Percentiles rank a stretch among this genome's conserved stretches.
Evolutionary conservation across 768 basidiomycete genomes (phyloP).

Genomic region (Fibroporia radiculosa): DNA sequence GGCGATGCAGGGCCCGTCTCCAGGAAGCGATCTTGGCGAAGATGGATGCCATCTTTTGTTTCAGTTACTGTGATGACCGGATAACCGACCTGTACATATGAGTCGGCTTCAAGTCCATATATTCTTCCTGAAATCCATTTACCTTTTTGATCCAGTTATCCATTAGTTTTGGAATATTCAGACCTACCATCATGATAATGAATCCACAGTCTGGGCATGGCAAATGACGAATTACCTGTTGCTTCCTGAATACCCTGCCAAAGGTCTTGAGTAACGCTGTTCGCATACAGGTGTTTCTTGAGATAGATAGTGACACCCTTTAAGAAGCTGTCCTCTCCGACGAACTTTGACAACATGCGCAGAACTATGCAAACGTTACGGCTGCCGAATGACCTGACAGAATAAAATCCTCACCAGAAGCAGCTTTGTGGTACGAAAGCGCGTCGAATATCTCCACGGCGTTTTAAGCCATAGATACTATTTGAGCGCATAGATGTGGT

Average conservation of each 20-base stretch:
- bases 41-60: constrained; percentile 55
- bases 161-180: constrained; percentile 77
- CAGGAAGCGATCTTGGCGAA: constrained; percentile 90
- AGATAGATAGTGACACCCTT: constrained; percentile 88
- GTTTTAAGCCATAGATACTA: too few species aligned
- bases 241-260: constrained; percentile 81
- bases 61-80: constrained; percentile 88
- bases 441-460: constrained; percentile 87
- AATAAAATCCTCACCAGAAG: constrained; percentile 41
- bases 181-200: constrained; percentile 25
- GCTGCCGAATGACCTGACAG: not conserved
- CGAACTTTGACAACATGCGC: constrained; percentile 84
- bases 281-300: constrained; percentile 79
- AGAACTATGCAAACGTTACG: constrained; percentile 45
- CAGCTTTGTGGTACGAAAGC: constrained; percentile 82
- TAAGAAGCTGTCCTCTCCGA: constrained; percentile 84
- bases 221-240: constrained; percentile 36
- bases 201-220: too few species aligned
- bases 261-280: constrained; percentile 78
- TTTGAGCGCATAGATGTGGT: not conserved
- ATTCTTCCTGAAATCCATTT: not conserved
- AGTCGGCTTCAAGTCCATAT: not conserved
- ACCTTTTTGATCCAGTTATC: constrained; percentile 87
- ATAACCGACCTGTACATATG: constrained; percentile 63
- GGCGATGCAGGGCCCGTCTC: constrained; percentile 72